Evolutionary conservation across 1,284 basidiomycete genomes (phyloP).

Genomic region (Naganishia sp.): DNA sequence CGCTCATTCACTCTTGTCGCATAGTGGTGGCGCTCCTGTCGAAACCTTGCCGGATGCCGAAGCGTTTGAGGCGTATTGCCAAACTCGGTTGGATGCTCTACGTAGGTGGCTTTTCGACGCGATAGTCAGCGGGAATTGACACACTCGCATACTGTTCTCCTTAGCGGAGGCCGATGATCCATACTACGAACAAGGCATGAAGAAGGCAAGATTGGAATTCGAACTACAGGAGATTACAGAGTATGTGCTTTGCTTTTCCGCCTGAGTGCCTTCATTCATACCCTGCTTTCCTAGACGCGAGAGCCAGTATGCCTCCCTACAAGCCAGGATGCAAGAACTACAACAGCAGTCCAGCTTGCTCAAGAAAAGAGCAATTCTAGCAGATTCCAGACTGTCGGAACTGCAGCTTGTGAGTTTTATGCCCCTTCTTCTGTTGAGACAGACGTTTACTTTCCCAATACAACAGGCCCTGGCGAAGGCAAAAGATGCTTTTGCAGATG

Average conservation of each 20-base stretch:
- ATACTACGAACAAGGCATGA: constrained; percentile 12
- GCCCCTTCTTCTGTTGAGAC: background rate
- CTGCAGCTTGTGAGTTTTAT: constrained; percentile 8
- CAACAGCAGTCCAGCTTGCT: constrained; percentile 8
- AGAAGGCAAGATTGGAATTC: constrained; percentile 19
- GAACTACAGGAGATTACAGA: constrained; percentile 14
- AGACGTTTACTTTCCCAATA: background rate
- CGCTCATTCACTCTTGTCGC: background rate
- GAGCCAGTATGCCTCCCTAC: constrained; percentile 3
- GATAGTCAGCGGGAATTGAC: no score
- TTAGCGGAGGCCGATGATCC: constrained; percentile 12
- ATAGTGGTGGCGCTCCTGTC: background rate
- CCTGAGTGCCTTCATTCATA: background rate
- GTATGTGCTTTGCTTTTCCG: background rate
- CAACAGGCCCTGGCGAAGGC: constrained; percentile 4
- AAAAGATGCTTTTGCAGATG: constrained; percentile 10
- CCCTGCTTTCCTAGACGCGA: constrained; percentile 1
- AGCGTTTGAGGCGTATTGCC: constrained; percentile 16
- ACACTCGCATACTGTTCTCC: no score
- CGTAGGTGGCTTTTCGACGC: background rate
- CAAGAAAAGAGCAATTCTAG: constrained; percentile 20
- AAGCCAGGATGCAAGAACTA: constrained; percentile 3
- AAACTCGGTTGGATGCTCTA: constrained; percentile 8
- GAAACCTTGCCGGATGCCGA: background rate
- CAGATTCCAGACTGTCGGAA: constrained; percentile 13